These are phyloP conservation scores for Cryptosporidium andersoni DNA, from an alignment of 169 alveolate species.

Conservation along the genomic window DNA sequence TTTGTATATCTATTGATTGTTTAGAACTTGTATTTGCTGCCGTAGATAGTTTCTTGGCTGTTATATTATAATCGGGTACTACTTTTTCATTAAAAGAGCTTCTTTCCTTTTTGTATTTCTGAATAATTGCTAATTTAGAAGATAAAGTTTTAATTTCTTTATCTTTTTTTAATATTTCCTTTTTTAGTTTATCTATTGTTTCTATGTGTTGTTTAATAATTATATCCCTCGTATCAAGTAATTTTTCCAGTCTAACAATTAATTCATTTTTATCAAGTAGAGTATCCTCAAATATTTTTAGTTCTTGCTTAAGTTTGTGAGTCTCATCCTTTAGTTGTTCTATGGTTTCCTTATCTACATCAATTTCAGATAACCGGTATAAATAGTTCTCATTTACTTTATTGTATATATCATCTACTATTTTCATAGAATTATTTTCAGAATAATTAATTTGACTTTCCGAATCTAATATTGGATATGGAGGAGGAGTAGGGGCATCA, in stretches of 20 bases:
- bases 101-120: no score
- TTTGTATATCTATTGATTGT: no score
- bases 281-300: slow-evolving; percentile 12
- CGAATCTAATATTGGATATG: slow-evolving; percentile 23
- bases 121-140: no score
- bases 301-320: slow-evolving; percentile 24
- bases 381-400: neutral
- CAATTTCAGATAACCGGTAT: neutral
- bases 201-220: slow-evolving; percentile 58
- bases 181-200: slow-evolving; percentile 9
- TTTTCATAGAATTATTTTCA: neutral
- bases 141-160: neutral
- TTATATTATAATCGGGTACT: no score
- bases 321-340: slow-evolving; percentile 2
- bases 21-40: no score
- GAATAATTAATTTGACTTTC: neutral
- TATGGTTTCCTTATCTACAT: neutral
- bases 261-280: slow-evolving; percentile 44
- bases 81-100: no score
- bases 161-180: neutral
- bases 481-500: slow-evolving; percentile 70
- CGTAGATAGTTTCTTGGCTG: no score
- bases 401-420: neutral
- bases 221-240: slow-evolving; percentile 48
- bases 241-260: slow-evolving; percentile 41